Conservation (phyloP, 306 rosid species). For the Ammopiptanthus mongolicus region DNA sequence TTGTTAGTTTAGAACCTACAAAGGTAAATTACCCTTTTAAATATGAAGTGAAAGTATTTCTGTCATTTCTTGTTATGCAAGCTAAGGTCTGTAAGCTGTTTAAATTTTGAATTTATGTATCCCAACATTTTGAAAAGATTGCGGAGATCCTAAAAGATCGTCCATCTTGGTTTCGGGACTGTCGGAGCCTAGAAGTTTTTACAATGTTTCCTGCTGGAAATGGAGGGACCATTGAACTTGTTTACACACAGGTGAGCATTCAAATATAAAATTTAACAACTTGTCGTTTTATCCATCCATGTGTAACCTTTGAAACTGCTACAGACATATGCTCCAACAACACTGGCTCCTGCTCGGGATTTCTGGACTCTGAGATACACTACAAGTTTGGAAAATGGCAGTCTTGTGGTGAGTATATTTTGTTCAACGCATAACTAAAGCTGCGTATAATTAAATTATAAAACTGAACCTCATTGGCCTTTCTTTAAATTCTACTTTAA, state of each 20-base stretch:
- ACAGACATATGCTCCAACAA: conserved; percentile 90
- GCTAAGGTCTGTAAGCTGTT: not conserved
- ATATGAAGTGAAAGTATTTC: not conserved
- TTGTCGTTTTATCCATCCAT: not conserved
- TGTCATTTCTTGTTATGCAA: not conserved
- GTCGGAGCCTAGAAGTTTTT: conserved; percentile 95
- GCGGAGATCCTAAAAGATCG: conserved; percentile 99
- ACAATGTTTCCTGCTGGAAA: conserved; percentile 91
- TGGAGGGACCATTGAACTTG: conserved; percentile 92
- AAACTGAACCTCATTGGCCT: not conserved
- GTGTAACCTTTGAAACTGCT: conserved; percentile 3
- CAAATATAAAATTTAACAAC: not conserved
- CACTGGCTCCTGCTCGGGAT: conserved; percentile 97
- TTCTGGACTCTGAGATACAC: conserved; percentile 98
- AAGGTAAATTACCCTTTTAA: conserved; percentile 44
- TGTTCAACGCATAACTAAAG: not conserved
- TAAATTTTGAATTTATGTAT: conserved; percentile 9
- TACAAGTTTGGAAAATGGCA: conserved; percentile 74
- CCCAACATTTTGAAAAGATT: conserved; percentile 42
- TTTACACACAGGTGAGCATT: conserved; percentile 75
- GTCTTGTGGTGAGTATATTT: conserved; percentile 69
- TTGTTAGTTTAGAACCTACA: conserved; percentile 87
- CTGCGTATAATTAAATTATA: not conserved
- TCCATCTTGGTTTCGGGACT: conserved; percentile 94
- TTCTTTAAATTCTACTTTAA: not conserved